A percentile compares a stretch with the other conserved stretches of the same genome.
Evolutionary conservation across 345 rosid species (phyloP).

Genomic region (Eucalyptus guilfoylei): DNA sequence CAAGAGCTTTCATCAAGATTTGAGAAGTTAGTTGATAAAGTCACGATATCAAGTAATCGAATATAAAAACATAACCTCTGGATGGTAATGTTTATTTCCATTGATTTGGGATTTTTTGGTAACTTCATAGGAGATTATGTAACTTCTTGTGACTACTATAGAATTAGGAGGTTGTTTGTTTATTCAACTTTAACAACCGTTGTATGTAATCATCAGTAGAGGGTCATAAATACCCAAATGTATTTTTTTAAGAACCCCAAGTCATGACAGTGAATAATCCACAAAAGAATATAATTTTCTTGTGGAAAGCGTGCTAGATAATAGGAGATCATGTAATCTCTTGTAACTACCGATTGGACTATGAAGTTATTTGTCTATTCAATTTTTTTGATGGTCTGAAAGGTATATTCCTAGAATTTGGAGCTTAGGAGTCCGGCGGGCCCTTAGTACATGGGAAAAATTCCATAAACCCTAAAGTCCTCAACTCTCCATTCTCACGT

Average conservation of each 20-base stretch:
- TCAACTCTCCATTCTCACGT: neutral
- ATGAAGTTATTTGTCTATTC: neutral
- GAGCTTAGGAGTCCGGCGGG: neutral
- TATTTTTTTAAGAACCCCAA: neutral
- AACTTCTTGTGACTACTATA: neutral
- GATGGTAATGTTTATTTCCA: neutral
- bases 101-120: neutral
- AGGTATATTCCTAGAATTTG: neutral
- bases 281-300: neutral
- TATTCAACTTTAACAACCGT: neutral
- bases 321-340: neutral
- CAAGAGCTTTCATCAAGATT: neutral
- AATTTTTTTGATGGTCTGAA: neutral
- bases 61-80: neutral
- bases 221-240: neutral
- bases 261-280: neutral
- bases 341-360: neutral
- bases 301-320: neutral
- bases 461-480: neutral
- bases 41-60: neutral
- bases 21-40: neutral
- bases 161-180: neutral
- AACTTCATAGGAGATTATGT: neutral
- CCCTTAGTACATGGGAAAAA: neutral
- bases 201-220: rapidly evolving